A percentile compares a stretch with the other conserved stretches of the same genome.
phyloP scores from a whole-genome alignment of 768 basidiomycete genomes.

The Mrakia gelida region DNA sequence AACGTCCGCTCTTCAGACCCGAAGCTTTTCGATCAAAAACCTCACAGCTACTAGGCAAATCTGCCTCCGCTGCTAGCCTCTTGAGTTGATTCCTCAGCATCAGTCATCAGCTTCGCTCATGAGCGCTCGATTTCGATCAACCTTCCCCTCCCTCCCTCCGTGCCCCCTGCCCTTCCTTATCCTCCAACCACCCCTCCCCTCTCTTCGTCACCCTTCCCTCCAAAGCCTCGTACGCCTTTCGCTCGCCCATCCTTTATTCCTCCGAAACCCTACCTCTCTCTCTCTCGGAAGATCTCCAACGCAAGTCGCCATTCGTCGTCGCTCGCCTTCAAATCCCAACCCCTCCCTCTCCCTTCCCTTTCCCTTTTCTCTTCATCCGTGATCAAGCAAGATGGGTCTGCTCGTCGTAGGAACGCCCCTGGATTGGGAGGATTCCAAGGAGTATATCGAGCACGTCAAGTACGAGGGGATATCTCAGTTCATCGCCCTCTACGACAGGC shows the following conservation, averaged over 20 bases:
- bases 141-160: too few relatives aligned
- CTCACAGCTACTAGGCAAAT: too few relatives aligned
- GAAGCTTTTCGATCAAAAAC: too few relatives aligned
- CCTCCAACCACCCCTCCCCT: too few relatives aligned
- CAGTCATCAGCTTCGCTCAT: too few relatives aligned
- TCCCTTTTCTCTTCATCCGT: background rate
- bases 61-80: too few relatives aligned
- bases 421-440: slow-evolving; percentile 81
- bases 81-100: too few relatives aligned
- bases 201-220: too few relatives aligned
- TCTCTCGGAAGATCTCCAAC: background rate
- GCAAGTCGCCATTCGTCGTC: background rate
- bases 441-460: slow-evolving; percentile 82
- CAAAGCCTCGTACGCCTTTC: background rate
- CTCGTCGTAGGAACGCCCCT: slow-evolving; percentile 89
- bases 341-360: background rate
- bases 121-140: too few relatives aligned
- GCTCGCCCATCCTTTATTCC: background rate
- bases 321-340: background rate
- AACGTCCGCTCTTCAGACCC: too few relatives aligned
- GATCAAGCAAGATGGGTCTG: slow-evolving; percentile 66
- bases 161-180: too few relatives aligned
- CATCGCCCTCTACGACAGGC: slow-evolving; percentile 81
- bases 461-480: slow-evolving; percentile 93
- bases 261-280: background rate